A percentile compares a stretch with the other conserved stretches of the same genome.
These are phyloP conservation scores for Pseudopithomyces chartarum DNA, from an alignment of 2,329 filamentous ascomycete genomes.

Conservation along the genomic window DNA sequence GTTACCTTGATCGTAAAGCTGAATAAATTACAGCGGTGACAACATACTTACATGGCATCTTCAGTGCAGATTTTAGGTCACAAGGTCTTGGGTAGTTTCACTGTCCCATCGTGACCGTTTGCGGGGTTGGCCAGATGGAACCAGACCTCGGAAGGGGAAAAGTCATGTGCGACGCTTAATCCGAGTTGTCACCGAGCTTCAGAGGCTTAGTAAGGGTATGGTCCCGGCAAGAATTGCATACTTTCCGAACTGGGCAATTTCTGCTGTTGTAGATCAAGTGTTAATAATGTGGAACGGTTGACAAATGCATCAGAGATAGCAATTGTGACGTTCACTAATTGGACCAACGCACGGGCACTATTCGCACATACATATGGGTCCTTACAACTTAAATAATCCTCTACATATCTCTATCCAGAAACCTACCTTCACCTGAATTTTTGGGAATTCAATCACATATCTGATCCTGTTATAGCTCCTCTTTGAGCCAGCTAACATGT, in stretches of 20 bases:
- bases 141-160: not conserved
- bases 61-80: too few relatives aligned
- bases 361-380: too few relatives aligned
- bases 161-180: not conserved
- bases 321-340: too few relatives aligned
- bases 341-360: too few relatives aligned
- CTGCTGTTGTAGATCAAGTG: too few relatives aligned
- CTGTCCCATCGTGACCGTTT: not conserved
- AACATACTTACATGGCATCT: too few relatives aligned
- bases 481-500: conserved; percentile 23
- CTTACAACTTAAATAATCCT: not conserved
- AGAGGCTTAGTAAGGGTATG: not conserved
- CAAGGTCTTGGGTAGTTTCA: too few relatives aligned
- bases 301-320: too few relatives aligned
- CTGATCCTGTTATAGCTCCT: not conserved
- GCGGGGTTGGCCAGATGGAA: not conserved
- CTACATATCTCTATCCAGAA: not conserved
- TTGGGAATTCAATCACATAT: not conserved
- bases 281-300: too few relatives aligned
- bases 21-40: too few relatives aligned
- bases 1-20: too few relatives aligned
- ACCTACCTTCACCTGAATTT: not conserved
- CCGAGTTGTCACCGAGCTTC: not conserved
- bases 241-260: not conserved
- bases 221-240: not conserved